Conservation (phyloP, 1,139 yeast species). For the Wickerhamomyces sp. region DNA sequence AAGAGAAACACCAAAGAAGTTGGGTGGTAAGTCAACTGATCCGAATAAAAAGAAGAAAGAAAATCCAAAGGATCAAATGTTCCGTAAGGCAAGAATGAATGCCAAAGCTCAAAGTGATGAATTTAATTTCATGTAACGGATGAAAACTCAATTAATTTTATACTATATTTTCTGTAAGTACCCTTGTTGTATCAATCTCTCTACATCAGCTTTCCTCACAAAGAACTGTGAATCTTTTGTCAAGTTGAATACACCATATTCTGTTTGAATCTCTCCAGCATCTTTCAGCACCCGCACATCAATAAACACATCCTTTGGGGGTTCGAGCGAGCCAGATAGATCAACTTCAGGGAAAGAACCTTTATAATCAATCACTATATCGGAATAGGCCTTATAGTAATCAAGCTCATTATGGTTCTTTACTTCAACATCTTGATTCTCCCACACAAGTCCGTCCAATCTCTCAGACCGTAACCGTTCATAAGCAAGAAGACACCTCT, state of each 20-base stretch:
- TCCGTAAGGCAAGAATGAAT: slow-evolving; percentile 71
- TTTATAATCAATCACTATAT: slow-evolving; percentile 69
- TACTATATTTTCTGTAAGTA: slow-evolving; percentile 67
- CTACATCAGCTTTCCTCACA: slow-evolving; percentile 91
- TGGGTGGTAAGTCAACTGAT: slow-evolving; percentile 39
- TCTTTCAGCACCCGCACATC: slow-evolving; percentile 91
- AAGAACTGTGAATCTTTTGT: slow-evolving; percentile 96
- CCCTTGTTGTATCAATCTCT: slow-evolving; percentile 90
- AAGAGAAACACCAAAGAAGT: slow-evolving; percentile 86
- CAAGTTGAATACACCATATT: slow-evolving; percentile 90
- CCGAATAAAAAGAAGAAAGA: slow-evolving; percentile 40
- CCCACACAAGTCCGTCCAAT: slow-evolving; percentile 73
- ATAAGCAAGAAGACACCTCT: slow-evolving; percentile 83
- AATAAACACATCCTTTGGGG: slow-evolving; percentile 87
- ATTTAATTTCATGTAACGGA: slow-evolving; percentile 51
- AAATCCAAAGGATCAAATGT: slow-evolving; percentile 66
- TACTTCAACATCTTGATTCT: slow-evolving; percentile 29
- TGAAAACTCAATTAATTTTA: background rate
- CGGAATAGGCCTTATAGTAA: slow-evolving; percentile 67
- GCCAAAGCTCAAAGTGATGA: slow-evolving; percentile 62
- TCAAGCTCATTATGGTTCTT: slow-evolving; percentile 67
- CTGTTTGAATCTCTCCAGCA: slow-evolving; percentile 97
- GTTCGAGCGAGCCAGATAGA: slow-evolving; percentile 78
- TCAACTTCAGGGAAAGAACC: slow-evolving; percentile 84
- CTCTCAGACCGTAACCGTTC: slow-evolving; percentile 66